phyloP scores from a whole-genome alignment of 2,329 filamentous ascomycete genomes.

The Beauveria sp. region DNA sequence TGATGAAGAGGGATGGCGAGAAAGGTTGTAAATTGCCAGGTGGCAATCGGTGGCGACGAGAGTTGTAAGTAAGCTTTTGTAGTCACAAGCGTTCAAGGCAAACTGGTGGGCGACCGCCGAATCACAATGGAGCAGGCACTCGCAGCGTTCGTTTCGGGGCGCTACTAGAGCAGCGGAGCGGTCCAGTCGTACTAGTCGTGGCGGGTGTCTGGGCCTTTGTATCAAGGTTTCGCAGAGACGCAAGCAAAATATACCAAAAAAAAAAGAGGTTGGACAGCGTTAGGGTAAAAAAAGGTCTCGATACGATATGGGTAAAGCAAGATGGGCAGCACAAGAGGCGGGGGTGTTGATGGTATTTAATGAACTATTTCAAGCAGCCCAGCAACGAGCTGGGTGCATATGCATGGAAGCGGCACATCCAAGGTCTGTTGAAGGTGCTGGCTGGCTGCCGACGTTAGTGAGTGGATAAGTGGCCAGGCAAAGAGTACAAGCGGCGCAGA shows the following conservation, averaged over 20 bases:
- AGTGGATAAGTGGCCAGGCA: neutral
- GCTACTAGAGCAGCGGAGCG: neutral
- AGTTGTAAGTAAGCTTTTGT: slow-evolving; percentile 1
- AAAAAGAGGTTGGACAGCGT: neutral
- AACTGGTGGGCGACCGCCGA: neutral
- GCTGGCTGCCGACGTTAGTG: neutral
- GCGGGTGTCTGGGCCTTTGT: neutral
- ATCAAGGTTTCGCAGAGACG: neutral
- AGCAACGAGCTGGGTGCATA: neutral
- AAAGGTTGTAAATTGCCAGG: neutral
- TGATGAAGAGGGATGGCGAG: neutral
- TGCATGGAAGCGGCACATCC: neutral
- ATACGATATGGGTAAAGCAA: neutral
- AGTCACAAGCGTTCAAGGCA: neutral
- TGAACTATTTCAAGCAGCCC: neutral
- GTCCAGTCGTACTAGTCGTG: neutral
- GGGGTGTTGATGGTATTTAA: slow-evolving; percentile 7
- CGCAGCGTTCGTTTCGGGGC: neutral
- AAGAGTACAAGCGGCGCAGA: neutral
- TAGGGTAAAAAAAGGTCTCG: neutral
- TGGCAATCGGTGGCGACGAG: slow-evolving; percentile 2
- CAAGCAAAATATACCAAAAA: neutral
- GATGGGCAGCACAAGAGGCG: slow-evolving; percentile 6
- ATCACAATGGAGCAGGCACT: neutral
- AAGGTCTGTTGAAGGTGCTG: neutral